Base-by-base conservation (phyloP, 192 early-diverging fungal genomes). In the Linnemannia exigua region DNA sequence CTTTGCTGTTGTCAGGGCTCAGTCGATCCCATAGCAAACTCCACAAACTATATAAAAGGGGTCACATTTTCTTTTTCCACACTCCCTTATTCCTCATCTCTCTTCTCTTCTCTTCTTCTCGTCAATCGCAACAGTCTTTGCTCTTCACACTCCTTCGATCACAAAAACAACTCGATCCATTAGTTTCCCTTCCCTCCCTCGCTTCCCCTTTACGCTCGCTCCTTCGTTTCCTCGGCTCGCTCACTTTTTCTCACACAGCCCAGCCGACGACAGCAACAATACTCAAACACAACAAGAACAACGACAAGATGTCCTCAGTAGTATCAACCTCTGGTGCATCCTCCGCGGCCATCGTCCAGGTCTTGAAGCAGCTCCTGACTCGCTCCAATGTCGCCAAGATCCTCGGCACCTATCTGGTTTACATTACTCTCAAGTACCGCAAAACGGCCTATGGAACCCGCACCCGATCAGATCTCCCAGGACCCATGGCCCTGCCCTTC, bases 381-480 rank as follows among this genome's bases (percentile, higher is more conserved):
- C 71, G 77, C 3, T 33, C 76, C 50, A 79, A 79, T 33, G 7
- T 84, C 17, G 58, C 76, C 17, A 79, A 79, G 38, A 31, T 47
- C 33, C n/a, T 84, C 17, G 76, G 72, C 20, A 72, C 66, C 28
- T 84, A 84, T 28, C 4, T 79, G 3, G 20, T 84, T 15, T 84
- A 77, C 46, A 54, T 84, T 31, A 19, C 79, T 22, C 47, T 75
- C 76, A 84, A 79, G 52, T 84, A 84, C 67, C 82, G 82, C 76
- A 84, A 67, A 9, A 71, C 77, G 1, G 76, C 66, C 67, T 75
- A 78, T 38, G 76, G 76, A 3, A 20, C 75, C 6, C 76, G 76
- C 16, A 67, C 66, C 7, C 76, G 82, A 5, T 37, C 71, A 31
- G 82, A 84, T 16, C 22, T 84, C 6, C 71, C 76, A 6, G 82